Evolutionary conservation across 1,284 basidiomycete species (phyloP), one percentile per base, ranked within the genome.

Genomic region (Porodaedalea pini): DNA sequence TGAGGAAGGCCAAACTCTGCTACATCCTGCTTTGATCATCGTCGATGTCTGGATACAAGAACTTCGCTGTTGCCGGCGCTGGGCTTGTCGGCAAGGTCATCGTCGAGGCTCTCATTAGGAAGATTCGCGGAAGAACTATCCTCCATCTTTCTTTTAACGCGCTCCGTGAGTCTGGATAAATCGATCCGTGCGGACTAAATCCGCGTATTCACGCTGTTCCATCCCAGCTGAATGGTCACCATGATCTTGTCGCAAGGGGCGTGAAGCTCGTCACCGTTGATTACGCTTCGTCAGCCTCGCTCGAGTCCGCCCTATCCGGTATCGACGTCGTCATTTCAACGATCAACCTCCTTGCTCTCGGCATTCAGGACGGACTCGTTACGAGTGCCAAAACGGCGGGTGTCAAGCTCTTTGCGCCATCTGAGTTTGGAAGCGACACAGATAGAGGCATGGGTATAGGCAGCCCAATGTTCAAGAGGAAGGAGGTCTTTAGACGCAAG

Each of bases 351-450:
- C 62, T 75, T 23, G 52, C 61, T 6, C 51, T 57, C 4, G 53
- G 58, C 7, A 51, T 57, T 4, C 74, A 76, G 58, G 54, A 57
- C 15, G 54, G 61, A 1, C 63, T 77, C 25, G 72, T 69, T 3
- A 64, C 68, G 11, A 75, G 75, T 8, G 71, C 73, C 44, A 74
- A 73, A 62, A 65, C 63, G 32, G 73, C 73, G 0, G 70, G 69
- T 6, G 73, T 75, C n/a, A 67, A 69, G 51, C 43, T 73, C 48
- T 75, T 76, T 52, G 65, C 75, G 4, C 75, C 74, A 2, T 72
- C 70, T 13, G 74, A 76, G 54, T 74, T 67, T 17, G 72, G 73
- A 6, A 65, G 65, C 13, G 56, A 52, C 4, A 62, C 58, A 2
- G 67, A 72, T 19, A 65, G 64, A 4, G 59, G 61, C 3, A 65